Base-by-base conservation (phyloP, 2,329 filamentous ascomycete species). In the Xenoacremonium recifei region DNA sequence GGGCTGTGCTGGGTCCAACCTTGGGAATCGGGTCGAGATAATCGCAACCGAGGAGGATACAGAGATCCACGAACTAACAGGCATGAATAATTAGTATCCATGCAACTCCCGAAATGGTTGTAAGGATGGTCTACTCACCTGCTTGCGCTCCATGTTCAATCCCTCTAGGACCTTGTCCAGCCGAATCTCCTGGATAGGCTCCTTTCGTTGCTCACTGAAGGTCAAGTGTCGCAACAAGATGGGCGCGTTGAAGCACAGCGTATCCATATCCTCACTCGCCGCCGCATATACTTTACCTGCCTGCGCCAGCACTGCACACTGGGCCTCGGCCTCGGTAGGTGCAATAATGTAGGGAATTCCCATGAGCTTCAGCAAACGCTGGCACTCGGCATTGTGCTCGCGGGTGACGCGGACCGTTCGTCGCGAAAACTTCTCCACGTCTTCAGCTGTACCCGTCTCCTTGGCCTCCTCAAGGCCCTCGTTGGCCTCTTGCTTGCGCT, bases 241-340 rank as follows among this genome's bases (percentile, higher is more conserved):
- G 0, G 93, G 93, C 38, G 91, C 79, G 59, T 96, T 84, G 67
- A 99, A 99, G 60, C 92, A 97, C 41, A 99, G 73, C 0, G 93
- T 99, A 62, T 99, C 93, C 93, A 99, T 99, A 69, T 99, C 93
- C 69, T 99, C 93, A 51, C 88, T 95, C 3, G 93, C 93, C 16
- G 93, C 93, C 4, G 91, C 93, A 64, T 95, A 99, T 38, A 99
- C 93, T 70, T 97, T 97, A 27, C 90, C 92, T 5, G 88, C 91
- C 47, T 86, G 77, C 1, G 93, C 93, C 48, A 99, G 75, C 30
- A 85, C 86, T 3, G 93, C 93, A 64, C 93, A 99, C 65, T 99
- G 93, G 2, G 93, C 93, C 71, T 99, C 93, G 4, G 93, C 93
- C 67, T 99, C 93, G 0, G 93, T 99, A 0, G 93, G 93, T 0